Evolutionary conservation across 2,329 filamentous ascomycete species (phyloP).

Genomic region (Verticillium dahliae): DNA sequence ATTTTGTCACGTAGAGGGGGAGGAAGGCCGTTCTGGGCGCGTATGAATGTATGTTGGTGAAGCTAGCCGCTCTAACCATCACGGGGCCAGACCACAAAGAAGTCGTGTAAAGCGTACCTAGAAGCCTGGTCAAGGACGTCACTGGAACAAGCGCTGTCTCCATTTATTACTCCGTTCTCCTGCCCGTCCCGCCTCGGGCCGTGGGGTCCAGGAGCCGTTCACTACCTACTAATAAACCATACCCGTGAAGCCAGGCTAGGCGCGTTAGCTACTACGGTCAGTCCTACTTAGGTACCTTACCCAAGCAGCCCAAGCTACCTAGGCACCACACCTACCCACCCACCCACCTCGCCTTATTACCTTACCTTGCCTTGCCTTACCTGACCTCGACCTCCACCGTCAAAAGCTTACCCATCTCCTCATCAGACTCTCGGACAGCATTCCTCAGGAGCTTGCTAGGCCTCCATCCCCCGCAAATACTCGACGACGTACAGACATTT

Average conservation of each 20-base stretch:
- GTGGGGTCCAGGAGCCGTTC: background rate
- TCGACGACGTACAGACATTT: background rate
- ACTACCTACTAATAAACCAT: background rate
- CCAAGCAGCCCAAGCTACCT: background rate
- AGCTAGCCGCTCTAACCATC: background rate
- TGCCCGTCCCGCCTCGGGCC: constrained; percentile 1
- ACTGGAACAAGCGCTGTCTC: background rate
- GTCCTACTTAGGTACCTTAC: background rate
- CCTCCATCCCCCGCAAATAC: background rate
- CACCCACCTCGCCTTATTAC: background rate
- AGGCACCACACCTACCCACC: no score
- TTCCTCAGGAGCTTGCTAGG: background rate
- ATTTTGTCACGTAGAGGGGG: background rate
- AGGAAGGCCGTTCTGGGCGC: background rate
- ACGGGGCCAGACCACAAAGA: background rate
- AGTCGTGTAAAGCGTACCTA: background rate
- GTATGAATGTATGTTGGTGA: background rate
- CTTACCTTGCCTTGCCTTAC: constrained; percentile 1
- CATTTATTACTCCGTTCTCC: constrained; percentile 1
- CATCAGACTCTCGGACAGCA: background rate
- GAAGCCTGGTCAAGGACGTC: background rate
- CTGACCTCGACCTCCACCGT: background rate
- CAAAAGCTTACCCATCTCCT: background rate
- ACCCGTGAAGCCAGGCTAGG: background rate
- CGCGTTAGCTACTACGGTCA: no score